Evolutionary conservation across 2,329 filamentous ascomycete genomes (phyloP), one percentile per base, ranked within the genome.

Genomic region (Exophiala bonariae): DNA sequence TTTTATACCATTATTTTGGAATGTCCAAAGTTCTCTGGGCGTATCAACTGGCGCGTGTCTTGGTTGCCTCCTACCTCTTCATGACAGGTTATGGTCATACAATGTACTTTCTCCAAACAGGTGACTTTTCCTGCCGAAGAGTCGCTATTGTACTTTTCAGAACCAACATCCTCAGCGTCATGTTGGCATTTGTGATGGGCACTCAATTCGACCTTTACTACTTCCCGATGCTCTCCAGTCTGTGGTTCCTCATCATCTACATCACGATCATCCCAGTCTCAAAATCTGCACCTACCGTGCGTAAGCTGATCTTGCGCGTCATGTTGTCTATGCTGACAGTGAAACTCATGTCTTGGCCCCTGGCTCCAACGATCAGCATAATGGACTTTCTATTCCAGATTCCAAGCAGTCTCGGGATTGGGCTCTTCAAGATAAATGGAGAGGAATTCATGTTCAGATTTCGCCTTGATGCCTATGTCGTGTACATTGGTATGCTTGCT

Each of bases 201-300:
- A 82, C 77, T 2, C 67, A 73, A 26, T 83, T 80, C 61, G 62
- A 71, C 19, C 71, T 75, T 20, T 84, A 85, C 61, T 79, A 81
- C 61, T 82, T 84, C 56, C 73, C 79, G 0, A 75, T 79, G 1
- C 66, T 83, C 2, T 70, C 78, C 31, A 81, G 73, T 39, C 82
- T 84, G 59, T 86, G 81, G 79, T 85, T 82, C 59, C 53, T 81
- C 4, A 64, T 82, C 17, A 66, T 80, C n/a, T 84, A 74, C 59
- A 52, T 66, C 22, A 81, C 78, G 3, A 65, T 84, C 47, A 64
- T 68, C 14, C 58, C 74, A 14, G 67, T 66, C 26, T 63, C 63
- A 3, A 56, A 59, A 19, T 60, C 63, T 50, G 82, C 82, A 53
- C 60, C 66, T 14, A 69, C 68, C 37, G 57, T 68, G 3, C 55